Percentiles rank a stretch among this genome's conserved stretches.
phyloP scores from a whole-genome alignment of 2,329 filamentous ascomycete genomes.

The Cercospora sesami region DNA sequence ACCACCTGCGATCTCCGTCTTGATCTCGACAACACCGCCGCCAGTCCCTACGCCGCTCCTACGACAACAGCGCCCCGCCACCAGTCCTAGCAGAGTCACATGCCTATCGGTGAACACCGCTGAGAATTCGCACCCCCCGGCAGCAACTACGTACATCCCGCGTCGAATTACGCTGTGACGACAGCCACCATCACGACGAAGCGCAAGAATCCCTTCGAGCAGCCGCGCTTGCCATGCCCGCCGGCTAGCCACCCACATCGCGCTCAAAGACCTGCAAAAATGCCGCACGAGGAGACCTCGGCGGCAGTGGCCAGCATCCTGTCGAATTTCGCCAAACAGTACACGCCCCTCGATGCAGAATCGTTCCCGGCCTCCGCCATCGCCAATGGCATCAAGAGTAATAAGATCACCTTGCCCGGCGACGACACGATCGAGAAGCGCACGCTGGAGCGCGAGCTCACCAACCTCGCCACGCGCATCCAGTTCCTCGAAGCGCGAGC shows the following conservation, averaged over 20 bases:
- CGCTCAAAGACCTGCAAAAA: constrained; percentile 14
- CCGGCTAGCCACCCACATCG: constrained; percentile 21
- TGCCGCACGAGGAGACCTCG: constrained; percentile 38
- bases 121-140: not conserved
- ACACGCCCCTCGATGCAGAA: constrained; percentile 46
- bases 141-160: constrained; percentile 8
- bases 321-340: constrained; percentile 52
- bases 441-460: constrained; percentile 77
- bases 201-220: constrained; percentile 21
- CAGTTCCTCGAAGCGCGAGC: constrained; percentile 80
- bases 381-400: constrained; percentile 53
- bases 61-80: not conserved
- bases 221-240: constrained; percentile 24
- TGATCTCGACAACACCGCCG: not conserved
- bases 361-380: constrained; percentile 49
- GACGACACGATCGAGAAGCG: constrained; percentile 72
- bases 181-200: constrained; percentile 25
- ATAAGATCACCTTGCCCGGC: constrained; percentile 72
- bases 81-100: not conserved
- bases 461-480: constrained; percentile 73
- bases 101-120: not conserved
- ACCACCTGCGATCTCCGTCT: not conserved
- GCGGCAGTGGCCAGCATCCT: constrained; percentile 44
- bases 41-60: constrained; percentile 2
- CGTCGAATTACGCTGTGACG: constrained; percentile 23